Base-by-base conservation (phyloP, 441 rosid genomes). In the Corymbia citriodora region DNA sequence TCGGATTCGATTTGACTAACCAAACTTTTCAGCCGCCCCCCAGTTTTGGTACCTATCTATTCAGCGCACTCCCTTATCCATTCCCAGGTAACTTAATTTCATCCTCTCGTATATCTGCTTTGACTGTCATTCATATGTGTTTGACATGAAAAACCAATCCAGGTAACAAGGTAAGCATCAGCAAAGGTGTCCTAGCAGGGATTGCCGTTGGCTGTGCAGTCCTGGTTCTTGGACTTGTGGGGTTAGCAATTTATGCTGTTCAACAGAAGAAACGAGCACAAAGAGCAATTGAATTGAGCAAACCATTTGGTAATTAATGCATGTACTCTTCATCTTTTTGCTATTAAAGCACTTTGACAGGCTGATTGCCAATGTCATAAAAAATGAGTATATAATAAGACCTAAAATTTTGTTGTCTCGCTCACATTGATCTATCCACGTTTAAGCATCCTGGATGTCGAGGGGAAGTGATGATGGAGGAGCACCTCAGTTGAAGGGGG, bases 241-340 rank as follows among this genome's bases (percentile, higher is more conserved):
- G 94, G 61, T 90, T 96, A 50, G 99, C 91, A 18, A 74, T 96
- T 70, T 98, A 98, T 55, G 99, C 99, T 21, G 27, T 98, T 89
- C 92, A 95, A 92, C 99, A 98, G 91, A 98, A 96, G 95, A 98
- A 96, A 92, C 96, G 99, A 9, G 99, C 99, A 72, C 98, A 98
- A 93, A 95, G 92, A 91, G 99, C 99, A 33, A 94, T 95, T 8
- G 97, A 95, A 87, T 91, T 93, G 81, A 97, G 98, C 89, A 96
- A 91, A 93, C 99, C 98, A 57, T 98, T 98, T 88, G 97, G 99
- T 98, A 94, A 94, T 90, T 79, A 45, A 79, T 4, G 53, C n/a
- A 45, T 7, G n/a, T 23, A 45, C 85, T 45, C 85, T 45, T 79
- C 85, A 79, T 40, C 52, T 45, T 45, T 79, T 79, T 79, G n/a